These are phyloP conservation scores for Meira miltonrushii DNA, from an alignment of 1,284 basidiomycete genomes.

Conservation along the genomic window DNA sequence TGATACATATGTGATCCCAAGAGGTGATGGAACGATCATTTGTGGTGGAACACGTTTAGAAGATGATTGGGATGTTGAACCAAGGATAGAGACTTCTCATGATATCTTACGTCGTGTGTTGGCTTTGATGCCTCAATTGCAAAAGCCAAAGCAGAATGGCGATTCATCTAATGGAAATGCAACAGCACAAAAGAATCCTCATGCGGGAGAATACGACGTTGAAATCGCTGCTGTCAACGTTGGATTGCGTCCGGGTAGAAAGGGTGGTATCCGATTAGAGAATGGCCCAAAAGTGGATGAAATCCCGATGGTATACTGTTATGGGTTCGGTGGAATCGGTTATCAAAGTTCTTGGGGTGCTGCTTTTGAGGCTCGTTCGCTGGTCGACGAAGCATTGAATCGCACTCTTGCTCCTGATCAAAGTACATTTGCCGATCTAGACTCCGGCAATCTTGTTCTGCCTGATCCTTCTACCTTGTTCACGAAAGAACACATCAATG, in stretches of 20 bases:
- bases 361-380: constrained; percentile 24
- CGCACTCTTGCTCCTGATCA: background rate
- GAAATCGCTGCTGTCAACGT: constrained; percentile 31
- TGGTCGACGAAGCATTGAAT: constrained; percentile 6
- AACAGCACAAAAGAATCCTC: background rate
- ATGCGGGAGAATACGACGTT: constrained; percentile 21
- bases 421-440: constrained; percentile 6
- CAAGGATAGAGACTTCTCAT: constrained; percentile 25
- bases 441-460: background rate
- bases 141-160: constrained; percentile 11
- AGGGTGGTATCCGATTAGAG: constrained; percentile 29
- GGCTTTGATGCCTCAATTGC: constrained; percentile 21
- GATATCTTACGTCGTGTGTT: constrained; percentile 30
- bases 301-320: constrained; percentile 21
- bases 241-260: constrained; percentile 33
- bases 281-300: constrained; percentile 13
- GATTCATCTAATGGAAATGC: background rate
- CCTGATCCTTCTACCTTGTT: too few species aligned
- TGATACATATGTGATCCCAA: constrained; percentile 39
- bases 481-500: too few species aligned
- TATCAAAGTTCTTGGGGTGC: constrained; percentile 46
- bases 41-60: constrained; percentile 38
- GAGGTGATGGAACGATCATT: constrained; percentile 36
- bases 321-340: constrained; percentile 29
- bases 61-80: constrained; percentile 22